phyloP scores from a whole-genome alignment of 805 yeast species.

The Brettanomyces nanus region DNA sequence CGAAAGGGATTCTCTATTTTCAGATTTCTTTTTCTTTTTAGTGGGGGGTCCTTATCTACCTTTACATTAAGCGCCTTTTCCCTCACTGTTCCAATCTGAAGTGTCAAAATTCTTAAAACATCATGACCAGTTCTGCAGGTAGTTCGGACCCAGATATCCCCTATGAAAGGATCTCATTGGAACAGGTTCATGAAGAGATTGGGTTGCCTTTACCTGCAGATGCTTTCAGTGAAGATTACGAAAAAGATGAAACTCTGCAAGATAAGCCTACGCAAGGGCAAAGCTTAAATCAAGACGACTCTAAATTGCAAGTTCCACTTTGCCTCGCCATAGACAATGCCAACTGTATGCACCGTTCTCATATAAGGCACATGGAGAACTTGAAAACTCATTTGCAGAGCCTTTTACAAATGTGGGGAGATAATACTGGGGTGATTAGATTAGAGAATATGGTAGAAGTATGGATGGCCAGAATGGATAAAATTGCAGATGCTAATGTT shows the following conservation, averaged over 20 bases:
- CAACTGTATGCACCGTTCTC: not conserved
- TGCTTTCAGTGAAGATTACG: not conserved
- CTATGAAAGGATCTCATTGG: slow-evolving; percentile 7
- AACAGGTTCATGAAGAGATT: slow-evolving; percentile 3
- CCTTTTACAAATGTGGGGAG: not conserved
- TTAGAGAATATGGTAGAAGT: not conserved
- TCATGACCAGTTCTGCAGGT: slow-evolving; percentile 4
- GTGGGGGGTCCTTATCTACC: too few species aligned
- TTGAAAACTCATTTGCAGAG: not conserved
- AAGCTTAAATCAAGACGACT: too few species aligned
- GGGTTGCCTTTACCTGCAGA: slow-evolving; percentile 4
- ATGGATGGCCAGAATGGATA: not conserved
- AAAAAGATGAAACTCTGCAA: too few species aligned
- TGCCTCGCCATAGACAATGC: too few species aligned
- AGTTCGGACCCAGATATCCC: slow-evolving; percentile 15
- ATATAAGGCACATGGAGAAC: not conserved
- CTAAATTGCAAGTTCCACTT: too few species aligned
- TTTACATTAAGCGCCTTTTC: too few species aligned
- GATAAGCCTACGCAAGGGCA: not conserved
- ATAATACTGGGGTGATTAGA: not conserved
- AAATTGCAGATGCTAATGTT: not conserved
- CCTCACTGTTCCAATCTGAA: too few species aligned
- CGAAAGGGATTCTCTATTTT: too few species aligned
- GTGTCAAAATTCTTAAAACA: too few species aligned
- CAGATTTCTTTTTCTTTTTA: too few species aligned